A percentile compares a stretch with the other conserved stretches of the same genome.
phyloP scores from a whole-genome alignment of 768 basidiomycete species.

The Rhodosporidiobolus odoratus region DNA sequence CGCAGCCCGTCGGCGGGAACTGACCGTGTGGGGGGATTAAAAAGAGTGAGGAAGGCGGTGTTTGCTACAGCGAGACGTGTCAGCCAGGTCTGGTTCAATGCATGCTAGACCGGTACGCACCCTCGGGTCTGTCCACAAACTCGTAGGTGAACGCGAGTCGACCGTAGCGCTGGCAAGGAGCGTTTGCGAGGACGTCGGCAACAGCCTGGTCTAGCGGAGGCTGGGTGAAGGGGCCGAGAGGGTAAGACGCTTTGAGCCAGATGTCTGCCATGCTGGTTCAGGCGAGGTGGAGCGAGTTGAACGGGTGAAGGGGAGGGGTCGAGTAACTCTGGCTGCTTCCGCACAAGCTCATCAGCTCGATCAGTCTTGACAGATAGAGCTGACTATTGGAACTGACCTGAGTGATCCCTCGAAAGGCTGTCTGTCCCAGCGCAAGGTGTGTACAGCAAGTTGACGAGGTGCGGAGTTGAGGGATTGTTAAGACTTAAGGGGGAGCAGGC shows the following conservation, averaged over 20 bases:
- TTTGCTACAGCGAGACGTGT: slow-evolving; percentile 10
- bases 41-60: slow-evolving; percentile 33
- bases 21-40: slow-evolving; percentile 10
- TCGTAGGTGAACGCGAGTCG: slow-evolving; percentile 28
- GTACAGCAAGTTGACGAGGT: too few species aligned
- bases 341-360: too few species aligned
- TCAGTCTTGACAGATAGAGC: too few species aligned
- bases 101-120: background rate
- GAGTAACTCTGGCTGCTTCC: too few species aligned
- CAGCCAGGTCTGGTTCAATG: background rate
- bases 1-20: slow-evolving; percentile 38
- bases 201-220: slow-evolving; percentile 30
- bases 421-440: too few species aligned
- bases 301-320: background rate
- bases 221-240: slow-evolving; percentile 14
- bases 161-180: slow-evolving; percentile 17
- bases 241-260: slow-evolving; percentile 28
- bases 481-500: too few species aligned
- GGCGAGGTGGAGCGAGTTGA: background rate
- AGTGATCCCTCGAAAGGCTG: too few species aligned
- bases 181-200: slow-evolving; percentile 33
- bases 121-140: slow-evolving; percentile 37
- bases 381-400: too few species aligned
- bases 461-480: too few species aligned
- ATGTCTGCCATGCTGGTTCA: slow-evolving; percentile 10